phyloP scores from a whole-genome alignment of 495 filamentous ascomycete species.

The Hypoxylon rickii region DNA sequence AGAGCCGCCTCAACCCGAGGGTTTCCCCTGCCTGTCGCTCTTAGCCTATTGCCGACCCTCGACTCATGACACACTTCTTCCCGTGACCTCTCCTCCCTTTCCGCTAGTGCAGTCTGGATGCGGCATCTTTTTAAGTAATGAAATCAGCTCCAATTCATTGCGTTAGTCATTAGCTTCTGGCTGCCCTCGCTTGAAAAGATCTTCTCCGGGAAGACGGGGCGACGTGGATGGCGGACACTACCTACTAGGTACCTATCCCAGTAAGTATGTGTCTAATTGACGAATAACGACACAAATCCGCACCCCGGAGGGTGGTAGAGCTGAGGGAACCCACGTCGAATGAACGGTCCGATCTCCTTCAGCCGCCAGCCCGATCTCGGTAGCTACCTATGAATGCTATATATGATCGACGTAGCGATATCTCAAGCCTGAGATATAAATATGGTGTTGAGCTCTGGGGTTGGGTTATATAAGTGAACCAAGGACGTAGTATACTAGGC shows the following conservation, averaged over 20 bases:
- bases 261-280: too few relatives aligned
- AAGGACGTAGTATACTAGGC: too few relatives aligned
- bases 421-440: too few relatives aligned
- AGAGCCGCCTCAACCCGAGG: slow-evolving; percentile 14
- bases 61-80: slow-evolving; percentile 18
- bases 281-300: too few relatives aligned
- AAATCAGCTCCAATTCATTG: slow-evolving; percentile 1
- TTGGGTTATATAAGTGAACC: too few relatives aligned
- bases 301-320: slow-evolving; percentile 11
- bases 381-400: too few relatives aligned
- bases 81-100: neutral
- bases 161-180: slow-evolving; percentile 8
- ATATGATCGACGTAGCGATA: too few relatives aligned
- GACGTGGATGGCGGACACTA: too few relatives aligned
- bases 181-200: neutral
- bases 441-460: too few relatives aligned
- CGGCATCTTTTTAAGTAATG: slow-evolving; percentile 22
- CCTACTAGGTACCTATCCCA: too few relatives aligned
- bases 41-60: slow-evolving; percentile 9
- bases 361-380: too few relatives aligned
- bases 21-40: neutral
- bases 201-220: too few relatives aligned
- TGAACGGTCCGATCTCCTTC: neutral
- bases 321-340: neutral
- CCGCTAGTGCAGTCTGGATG: slow-evolving; percentile 4